Evolutionary conservation across 1,284 basidiomycete genomes (phyloP).

Genomic region (Macrocybe sp.): DNA sequence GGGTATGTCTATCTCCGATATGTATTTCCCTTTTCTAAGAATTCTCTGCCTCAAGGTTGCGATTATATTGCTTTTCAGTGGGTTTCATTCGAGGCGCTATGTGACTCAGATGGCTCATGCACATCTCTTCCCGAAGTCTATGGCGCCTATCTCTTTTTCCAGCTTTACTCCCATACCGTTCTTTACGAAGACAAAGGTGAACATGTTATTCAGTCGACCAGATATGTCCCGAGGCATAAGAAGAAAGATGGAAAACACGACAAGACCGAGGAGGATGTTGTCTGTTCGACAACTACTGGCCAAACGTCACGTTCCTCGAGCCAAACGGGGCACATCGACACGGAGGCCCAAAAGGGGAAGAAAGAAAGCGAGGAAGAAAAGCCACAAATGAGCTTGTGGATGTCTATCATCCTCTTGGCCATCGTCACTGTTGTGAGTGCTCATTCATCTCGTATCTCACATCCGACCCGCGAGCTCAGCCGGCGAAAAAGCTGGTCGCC

Average conservation of each 20-base stretch:
- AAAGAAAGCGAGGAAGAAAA: slow-evolving; percentile 42
- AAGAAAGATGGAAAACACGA: slow-evolving; percentile 1
- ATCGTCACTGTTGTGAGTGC: slow-evolving; percentile 60
- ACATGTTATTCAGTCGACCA: slow-evolving; percentile 35
- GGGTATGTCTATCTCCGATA: slow-evolving; percentile 42
- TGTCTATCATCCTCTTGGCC: slow-evolving; percentile 50
- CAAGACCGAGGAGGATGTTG: neutral
- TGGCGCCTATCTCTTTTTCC: slow-evolving; percentile 73
- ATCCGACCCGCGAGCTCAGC: neutral
- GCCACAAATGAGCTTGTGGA: slow-evolving; percentile 50
- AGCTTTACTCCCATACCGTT: slow-evolving; percentile 78
- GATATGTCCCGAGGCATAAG: slow-evolving; percentile 25
- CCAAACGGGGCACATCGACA: neutral
- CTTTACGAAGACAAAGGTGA: slow-evolving; percentile 56
- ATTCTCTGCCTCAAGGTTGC: slow-evolving; percentile 45
- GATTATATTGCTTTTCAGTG: slow-evolving; percentile 76
- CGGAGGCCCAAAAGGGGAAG: slow-evolving; percentile 9
- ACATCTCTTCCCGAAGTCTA: slow-evolving; percentile 45
- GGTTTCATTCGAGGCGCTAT: slow-evolving; percentile 16
- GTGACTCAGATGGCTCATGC: neutral
- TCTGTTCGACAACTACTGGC: neutral
- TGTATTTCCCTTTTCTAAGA: slow-evolving; percentile 6
- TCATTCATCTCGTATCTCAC: neutral
- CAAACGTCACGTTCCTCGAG: neutral
- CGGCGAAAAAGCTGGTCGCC: slow-evolving; percentile 50